Base-by-base conservation (phyloP, 495 filamentous ascomycete species). In the Podospora pseudoanserina region DNA sequence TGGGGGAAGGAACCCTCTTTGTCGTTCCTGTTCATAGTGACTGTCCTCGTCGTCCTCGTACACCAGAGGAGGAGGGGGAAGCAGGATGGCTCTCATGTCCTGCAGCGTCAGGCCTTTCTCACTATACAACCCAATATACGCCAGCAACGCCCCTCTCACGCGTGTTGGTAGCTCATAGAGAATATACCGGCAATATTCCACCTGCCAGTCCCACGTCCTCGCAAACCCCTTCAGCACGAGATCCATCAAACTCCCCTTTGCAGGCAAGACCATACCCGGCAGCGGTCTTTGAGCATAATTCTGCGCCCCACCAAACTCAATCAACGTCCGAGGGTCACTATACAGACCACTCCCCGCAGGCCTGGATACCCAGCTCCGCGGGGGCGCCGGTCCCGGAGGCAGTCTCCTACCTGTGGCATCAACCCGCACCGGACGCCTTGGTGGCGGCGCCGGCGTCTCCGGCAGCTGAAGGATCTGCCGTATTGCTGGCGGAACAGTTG, bases 311-410 rank as follows among this genome's bases (percentile, higher is more conserved):
- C 39, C 39, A 49, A 49, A 49, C 39, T 49, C 39, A 49, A 49
- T 49, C 39, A 49, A 11, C 0, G 39, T 49, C 15, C 39, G 39
- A 11, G 39, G 39, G 39, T 49, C 39, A 49, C 39, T 49, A 49
- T 49, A 49, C 13, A 19, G 55, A 58, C 55, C 23, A 23, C 55
- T 13, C 55, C 55, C 55, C 18, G 6, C 39, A 13, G 60, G 23
- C 58, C 63, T 39, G 0, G 75, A 75, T 13, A 90, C 72, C 92
- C 92, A 95, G 72, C 90, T 92, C 32, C 80, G 82, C 2, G 92
- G 92, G 20, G 91, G 82, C 9, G 90, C 84, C 4, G 92, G 91
- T 0, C 91, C 92, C 1, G 90, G 79, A 0, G 86, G 85, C 18
- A 81, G 75, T 66, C 86, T 83, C 67, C 79, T 65, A 32, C 84